Evolutionary conservation across 495 filamentous ascomycete genomes (phyloP), one percentile per base, ranked within the genome.

Genomic region (Trichoderma asperelloides): DNA sequence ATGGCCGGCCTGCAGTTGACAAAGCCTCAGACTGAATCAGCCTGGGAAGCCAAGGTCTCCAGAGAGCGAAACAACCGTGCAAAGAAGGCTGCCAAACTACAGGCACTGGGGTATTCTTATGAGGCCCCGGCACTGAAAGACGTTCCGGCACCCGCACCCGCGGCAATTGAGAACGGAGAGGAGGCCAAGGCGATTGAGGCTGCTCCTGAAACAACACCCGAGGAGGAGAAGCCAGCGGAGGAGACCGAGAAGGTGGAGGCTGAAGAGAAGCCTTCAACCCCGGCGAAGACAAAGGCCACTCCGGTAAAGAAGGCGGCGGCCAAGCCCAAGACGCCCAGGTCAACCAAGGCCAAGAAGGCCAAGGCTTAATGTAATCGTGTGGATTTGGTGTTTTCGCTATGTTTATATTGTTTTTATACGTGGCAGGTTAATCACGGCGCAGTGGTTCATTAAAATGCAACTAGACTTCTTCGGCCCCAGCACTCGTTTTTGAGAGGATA

Each of bases 41-140:
- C 84, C 60, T 98, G 95, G 96, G 79, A 86, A 65, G 85, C 87
- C 76, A 86, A 85, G 72, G 85, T 91, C 66, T 75, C 84, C 63
- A 82, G 80, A 68, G 92, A 96, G 80, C 84, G 90, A 78, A 79
- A 84, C 71, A 87, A 82, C 73, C 78, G 94, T 64, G 77, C 77
- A 37, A 75, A 78, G 65, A 89, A 91, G 77, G 85, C 85, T 0
- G 82, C 89, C 74, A 90, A 91, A 80, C 76, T 96, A 67, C 89
- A 90, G 82, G 87, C 78, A 45, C 77, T 96, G 62, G 95, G 88
- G 27, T 98, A 98, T 76, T 89, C 96, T 65, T 90, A 92, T 72
- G 86, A 91, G 55, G 80, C 86, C 12, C 92, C 92, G 3, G 78
- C 80, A 68, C 75, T 96, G 18, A 65, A 65, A 41, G 30, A 12